Base-by-base conservation (phyloP, 2,329 filamentous ascomycete genomes). In the Ophiocordyceps robertsii region DNA sequence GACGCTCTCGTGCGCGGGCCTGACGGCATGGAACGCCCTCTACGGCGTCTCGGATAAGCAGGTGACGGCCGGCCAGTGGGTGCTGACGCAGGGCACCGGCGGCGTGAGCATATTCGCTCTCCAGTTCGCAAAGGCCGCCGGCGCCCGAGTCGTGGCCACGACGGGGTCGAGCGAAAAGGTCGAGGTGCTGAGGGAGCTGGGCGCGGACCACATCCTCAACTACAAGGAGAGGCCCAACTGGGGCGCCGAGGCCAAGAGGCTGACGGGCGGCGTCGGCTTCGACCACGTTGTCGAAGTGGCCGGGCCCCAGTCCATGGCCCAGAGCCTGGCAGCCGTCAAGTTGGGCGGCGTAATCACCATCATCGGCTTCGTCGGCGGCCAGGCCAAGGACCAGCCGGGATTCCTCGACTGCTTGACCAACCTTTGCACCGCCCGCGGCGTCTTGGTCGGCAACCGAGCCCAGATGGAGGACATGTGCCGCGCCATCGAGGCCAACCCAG, bases 31-130 rank as follows among this genome's bases (percentile, higher is more conserved):
- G 78, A 82, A 82, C 53, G 73, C 74, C 3, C 64, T 82, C 12
- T 80, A 74, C 50, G 79, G 79, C 2, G 52, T 77, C 29, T 59
- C 59, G 49, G 62, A 64, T 21, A 55, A 58, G 46, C 53, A 53
- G 38, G 48, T 81, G 44, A 65, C 67, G 52, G 69, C 74, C 0
- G 77, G 77, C 4, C 60, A 73, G 46, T 67, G 58, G 51, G 77
- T 85, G 3, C 66, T 85, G 30, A 78, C 78, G 1, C 77, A 84
- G 58, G 81, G 80, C n/a, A 84, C 79, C 0, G 80, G 81, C 17
- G 80, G 80, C 44, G 80, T 84, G 8, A 75, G 70, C 47, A 68
- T 83, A 46, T 82, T 82, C 45, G 80, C 71, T 4, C 57, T 83
- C n/a, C 80, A 71, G 60, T 70, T 72, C 47, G 69, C 69, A 42